These are phyloP conservation scores for Simplicillium sp. DNA, from an alignment of 2,329 filamentous ascomycete species.

Conservation along the genomic window DNA sequence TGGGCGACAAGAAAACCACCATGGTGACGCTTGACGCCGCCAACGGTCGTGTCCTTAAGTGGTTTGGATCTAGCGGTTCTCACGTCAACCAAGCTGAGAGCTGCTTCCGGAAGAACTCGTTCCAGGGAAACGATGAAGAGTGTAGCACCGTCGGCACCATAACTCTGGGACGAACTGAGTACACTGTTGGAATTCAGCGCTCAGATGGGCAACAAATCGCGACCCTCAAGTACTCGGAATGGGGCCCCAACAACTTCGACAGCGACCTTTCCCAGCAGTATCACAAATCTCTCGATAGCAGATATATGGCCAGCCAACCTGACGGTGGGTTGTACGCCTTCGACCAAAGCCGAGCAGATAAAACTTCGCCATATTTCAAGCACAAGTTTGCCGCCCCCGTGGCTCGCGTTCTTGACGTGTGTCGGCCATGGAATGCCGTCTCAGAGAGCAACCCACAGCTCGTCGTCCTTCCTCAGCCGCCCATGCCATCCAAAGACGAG, in stretches of 20 bases:
- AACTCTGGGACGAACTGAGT: conserved; percentile 78
- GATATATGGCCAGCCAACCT: conserved; percentile 79
- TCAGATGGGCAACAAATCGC: conserved; percentile 68
- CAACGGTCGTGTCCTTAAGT: conserved; percentile 72
- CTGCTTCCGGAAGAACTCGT: conserved; percentile 60
- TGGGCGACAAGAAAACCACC: conserved; percentile 81
- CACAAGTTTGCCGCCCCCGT: conserved; percentile 69
- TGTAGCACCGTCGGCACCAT: conserved; percentile 75
- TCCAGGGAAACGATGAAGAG: conserved; percentile 61
- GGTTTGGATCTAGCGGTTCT: conserved; percentile 67
- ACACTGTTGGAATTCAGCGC: conserved; percentile 77
- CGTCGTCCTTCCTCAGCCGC: conserved; percentile 77
- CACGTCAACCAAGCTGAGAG: conserved; percentile 62
- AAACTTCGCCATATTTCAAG: conserved; percentile 50
- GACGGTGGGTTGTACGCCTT: conserved; percentile 79
- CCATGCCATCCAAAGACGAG: conserved; percentile 48
- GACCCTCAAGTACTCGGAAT: conserved; percentile 87
- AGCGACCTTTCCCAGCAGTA: conserved; percentile 81
- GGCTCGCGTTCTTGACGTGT: conserved; percentile 81
- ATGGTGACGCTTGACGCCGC: conserved; percentile 83
- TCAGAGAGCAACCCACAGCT: conserved; percentile 62
- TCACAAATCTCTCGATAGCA: conserved; percentile 67
- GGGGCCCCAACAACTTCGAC: conserved; percentile 87
- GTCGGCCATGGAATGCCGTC: conserved; percentile 58
- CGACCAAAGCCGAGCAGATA: conserved; percentile 49